Percentiles rank a stretch among this genome's conserved stretches.
Evolutionary conservation across 108 stramenopile genomes (phyloP).

Genomic region (Halocafeteria seosinensis): DNA sequence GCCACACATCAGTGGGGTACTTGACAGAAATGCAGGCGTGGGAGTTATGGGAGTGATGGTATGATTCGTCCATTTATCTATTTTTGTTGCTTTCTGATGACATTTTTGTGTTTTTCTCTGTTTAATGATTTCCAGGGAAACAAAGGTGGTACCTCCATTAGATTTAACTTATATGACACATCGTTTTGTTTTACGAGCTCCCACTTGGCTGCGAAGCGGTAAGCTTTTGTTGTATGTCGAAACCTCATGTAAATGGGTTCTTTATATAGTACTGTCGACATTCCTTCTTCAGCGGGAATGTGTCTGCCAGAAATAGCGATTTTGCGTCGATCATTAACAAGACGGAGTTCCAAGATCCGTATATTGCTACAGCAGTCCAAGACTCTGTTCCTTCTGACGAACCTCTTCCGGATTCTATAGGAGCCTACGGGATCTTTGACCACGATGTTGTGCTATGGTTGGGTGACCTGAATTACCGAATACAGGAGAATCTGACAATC

Average conservation of each 20-base stretch:
- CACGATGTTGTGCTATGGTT: conserved; percentile 90
- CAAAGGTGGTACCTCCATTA: conserved; percentile 80
- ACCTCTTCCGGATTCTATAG: conserved; percentile 48
- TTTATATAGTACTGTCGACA: too few relatives aligned
- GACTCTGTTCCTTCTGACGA: too few relatives aligned
- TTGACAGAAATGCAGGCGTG: conserved; percentile 60
- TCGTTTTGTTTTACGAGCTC: conserved; percentile 76
- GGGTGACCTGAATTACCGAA: conserved; percentile 91
- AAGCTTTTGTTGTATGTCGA: too few relatives aligned
- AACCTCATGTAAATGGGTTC: too few relatives aligned
- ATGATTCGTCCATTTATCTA: too few relatives aligned
- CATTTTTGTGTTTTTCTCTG: too few relatives aligned
- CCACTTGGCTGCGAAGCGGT: conserved; percentile 93
- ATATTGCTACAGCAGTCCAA: too few relatives aligned
- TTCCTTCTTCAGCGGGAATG: too few relatives aligned
- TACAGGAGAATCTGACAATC: conserved; percentile 62
- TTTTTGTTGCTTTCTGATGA: too few relatives aligned
- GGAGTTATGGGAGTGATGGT: conserved; percentile 95
- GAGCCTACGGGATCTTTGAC: conserved; percentile 53
- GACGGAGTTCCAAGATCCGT: conserved; percentile 55
- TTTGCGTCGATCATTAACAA: conserved; percentile 62
- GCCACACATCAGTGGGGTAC: conserved; percentile 43
- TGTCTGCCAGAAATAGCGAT: conserved; percentile 79
- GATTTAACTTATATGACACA: conserved; percentile 69
- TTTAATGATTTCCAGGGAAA: too few relatives aligned